phyloP scores from a whole-genome alignment of 345 rosid genomes.

The Hirschfeldia incana region DNA sequence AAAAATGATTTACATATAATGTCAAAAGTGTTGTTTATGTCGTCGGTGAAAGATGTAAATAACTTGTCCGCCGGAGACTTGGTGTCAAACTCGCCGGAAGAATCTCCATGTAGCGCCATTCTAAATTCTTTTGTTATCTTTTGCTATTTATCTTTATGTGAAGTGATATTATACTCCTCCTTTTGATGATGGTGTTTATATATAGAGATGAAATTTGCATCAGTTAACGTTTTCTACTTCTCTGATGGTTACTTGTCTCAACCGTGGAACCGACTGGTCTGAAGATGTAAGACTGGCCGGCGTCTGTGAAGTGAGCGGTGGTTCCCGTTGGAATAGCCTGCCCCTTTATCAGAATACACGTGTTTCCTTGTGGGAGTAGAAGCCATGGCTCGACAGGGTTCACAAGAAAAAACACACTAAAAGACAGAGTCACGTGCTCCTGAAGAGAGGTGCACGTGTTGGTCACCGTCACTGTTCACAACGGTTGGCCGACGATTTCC shows the following conservation, averaged over 20 bases:
- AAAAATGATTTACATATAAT: slow-evolving; percentile 6
- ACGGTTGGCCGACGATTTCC: slow-evolving; percentile 19
- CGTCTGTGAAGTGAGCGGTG: slow-evolving; percentile 24
- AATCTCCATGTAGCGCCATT: slow-evolving; percentile 10
- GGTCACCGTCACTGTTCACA: slow-evolving; percentile 24
- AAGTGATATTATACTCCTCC: not conserved
- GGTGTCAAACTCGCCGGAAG: slow-evolving; percentile 17
- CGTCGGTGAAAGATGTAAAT: slow-evolving; percentile 12
- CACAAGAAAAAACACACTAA: slow-evolving; percentile 21
- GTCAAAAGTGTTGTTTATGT: slow-evolving; percentile 15
- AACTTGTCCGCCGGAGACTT: slow-evolving; percentile 21
- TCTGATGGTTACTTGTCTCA: not conserved
- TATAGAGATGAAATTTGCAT: slow-evolving; percentile 17
- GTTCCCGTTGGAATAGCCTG: slow-evolving; percentile 21
- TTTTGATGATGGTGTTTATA: slow-evolving; percentile 3
- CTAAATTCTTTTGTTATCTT: not conserved
- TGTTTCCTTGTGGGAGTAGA: slow-evolving; percentile 15
- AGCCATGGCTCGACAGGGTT: slow-evolving; percentile 27
- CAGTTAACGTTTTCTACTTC: not conserved
- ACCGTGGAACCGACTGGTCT: slow-evolving; percentile 24
- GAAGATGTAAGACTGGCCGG: slow-evolving; percentile 22
- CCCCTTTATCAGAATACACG: slow-evolving; percentile 25
- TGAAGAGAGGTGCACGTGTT: slow-evolving; percentile 34
- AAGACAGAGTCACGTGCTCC: slow-evolving; percentile 28
- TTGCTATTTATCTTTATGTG: not conserved